Conservation (phyloP, 495 filamentous ascomycete species). For the Trichoderma virens region DNA sequence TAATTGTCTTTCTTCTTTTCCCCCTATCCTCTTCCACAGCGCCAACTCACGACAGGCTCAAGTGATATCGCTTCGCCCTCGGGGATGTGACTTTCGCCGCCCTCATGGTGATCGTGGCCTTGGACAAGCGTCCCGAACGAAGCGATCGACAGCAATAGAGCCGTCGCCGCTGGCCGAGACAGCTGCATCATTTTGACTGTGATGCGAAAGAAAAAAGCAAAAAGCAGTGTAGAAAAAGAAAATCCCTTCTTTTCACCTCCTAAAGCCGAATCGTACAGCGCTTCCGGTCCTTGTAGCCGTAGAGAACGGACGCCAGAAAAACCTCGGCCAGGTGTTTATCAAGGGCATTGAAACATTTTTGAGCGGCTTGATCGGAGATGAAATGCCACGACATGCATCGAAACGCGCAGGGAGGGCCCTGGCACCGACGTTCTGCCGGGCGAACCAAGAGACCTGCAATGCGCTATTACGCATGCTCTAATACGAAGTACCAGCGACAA, state of each 20-base stretch:
- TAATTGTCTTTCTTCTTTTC: conserved; percentile 10
- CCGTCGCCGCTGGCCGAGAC: conserved; percentile 8
- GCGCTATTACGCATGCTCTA: not conserved
- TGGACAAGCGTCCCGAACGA: conserved; percentile 17
- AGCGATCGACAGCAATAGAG: conserved; percentile 25
- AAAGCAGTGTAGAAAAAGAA: not conserved
- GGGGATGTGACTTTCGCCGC: conserved; percentile 53
- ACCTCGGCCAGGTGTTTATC: not conserved
- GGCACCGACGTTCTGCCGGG: conserved; percentile 2
- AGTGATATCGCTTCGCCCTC: conserved; percentile 67
- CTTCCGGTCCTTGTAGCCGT: not conserved
- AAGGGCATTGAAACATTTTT: conserved; percentile 2
- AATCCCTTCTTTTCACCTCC: not conserved
- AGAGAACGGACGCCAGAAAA: conserved; percentile 1
- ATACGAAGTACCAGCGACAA: not conserved
- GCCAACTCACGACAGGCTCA: conserved; percentile 74
- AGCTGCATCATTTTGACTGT: conserved; percentile 9
- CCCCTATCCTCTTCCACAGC: not conserved
- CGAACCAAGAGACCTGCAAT: not conserved
- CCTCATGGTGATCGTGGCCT: conserved; percentile 64
- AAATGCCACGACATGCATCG: not conserved
- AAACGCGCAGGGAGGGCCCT: conserved; percentile 1
- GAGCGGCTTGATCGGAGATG: conserved; percentile 5
- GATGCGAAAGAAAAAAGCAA: not conserved
- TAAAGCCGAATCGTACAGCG: not conserved